These are phyloP conservation scores for Lasiosphaeria ovina DNA, from an alignment of 495 filamentous ascomycete genomes.

Conservation along the genomic window DNA sequence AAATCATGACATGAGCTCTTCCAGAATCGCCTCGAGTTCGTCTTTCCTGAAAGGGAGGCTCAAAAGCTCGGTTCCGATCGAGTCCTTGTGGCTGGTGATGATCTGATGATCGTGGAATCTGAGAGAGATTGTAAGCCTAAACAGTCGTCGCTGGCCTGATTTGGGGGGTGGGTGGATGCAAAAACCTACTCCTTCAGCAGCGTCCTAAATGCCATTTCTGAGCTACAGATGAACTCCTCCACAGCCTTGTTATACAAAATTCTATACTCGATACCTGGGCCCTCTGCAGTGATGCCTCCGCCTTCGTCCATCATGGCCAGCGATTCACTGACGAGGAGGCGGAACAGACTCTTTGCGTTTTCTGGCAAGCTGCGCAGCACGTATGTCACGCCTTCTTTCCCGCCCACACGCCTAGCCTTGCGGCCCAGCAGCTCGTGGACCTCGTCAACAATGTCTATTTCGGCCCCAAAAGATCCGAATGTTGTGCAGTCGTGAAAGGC, in stretches of 20 bases:
- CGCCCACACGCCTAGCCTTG: constrained; percentile 76
- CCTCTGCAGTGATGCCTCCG: constrained; percentile 29
- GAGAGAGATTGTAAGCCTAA: background rate
- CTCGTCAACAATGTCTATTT: constrained; percentile 79
- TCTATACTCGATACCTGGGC: constrained; percentile 79
- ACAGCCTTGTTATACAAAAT: constrained; percentile 91
- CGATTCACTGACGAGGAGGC: constrained; percentile 78
- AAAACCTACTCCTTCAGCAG: constrained; percentile 79
- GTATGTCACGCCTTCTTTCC: constrained; percentile 88
- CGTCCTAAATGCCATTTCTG: constrained; percentile 91
- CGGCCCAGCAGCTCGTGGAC: constrained; percentile 84
- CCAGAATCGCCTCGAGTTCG: constrained; percentile 84
- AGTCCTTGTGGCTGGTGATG: constrained; percentile 83
- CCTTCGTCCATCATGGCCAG: constrained; percentile 63
- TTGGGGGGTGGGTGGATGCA: background rate
- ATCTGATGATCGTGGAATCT: constrained; percentile 97
- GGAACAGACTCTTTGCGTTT: constrained; percentile 84
- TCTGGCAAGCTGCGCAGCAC: constrained; percentile 86
- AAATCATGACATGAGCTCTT: constrained; percentile 66
- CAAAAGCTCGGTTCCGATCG: constrained; percentile 76
- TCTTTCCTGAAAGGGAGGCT: constrained; percentile 83
- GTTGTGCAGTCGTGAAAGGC: constrained; percentile 94
- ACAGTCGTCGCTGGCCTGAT: background rate
- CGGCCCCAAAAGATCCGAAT: constrained; percentile 67
- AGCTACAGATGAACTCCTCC: constrained; percentile 95